phyloP scores from a whole-genome alignment of 1,284 basidiomycete genomes.

The Boletus smithii region DNA sequence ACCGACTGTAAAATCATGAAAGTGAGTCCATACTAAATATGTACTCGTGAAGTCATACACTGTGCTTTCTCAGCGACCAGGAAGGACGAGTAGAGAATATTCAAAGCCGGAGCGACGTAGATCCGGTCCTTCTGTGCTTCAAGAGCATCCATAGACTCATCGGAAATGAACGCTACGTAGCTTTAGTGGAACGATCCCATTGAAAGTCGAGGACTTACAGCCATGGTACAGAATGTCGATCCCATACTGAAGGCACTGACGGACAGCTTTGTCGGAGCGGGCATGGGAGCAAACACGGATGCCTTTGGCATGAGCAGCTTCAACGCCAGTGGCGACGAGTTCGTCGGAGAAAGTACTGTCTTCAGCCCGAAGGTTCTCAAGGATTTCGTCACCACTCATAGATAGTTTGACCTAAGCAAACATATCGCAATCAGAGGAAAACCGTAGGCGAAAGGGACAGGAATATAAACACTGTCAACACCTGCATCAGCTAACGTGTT shows the following conservation, averaged over 20 bases:
- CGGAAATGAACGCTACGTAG: constrained; percentile 32
- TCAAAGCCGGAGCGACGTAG: constrained; percentile 32
- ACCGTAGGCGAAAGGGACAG: neutral
- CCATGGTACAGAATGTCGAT: constrained; percentile 32
- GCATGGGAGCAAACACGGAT: constrained; percentile 36
- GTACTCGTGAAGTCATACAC: constrained; percentile 12
- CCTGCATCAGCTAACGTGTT: constrained; percentile 23
- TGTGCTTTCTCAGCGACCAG: constrained; percentile 25
- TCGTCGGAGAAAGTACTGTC: constrained; percentile 34
- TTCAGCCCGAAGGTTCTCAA: constrained; percentile 35
- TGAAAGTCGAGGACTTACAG: constrained; percentile 15
- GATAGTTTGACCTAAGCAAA: constrained; percentile 25
- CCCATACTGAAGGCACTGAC: constrained; percentile 34
- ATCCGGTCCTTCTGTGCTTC: constrained; percentile 34
- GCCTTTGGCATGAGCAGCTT: constrained; percentile 31
- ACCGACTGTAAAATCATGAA: constrained; percentile 16
- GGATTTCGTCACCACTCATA: constrained; percentile 38
- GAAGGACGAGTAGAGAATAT: constrained; percentile 31
- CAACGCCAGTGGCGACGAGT: constrained; percentile 30
- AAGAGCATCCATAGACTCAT: constrained; percentile 33
- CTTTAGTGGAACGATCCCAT: neutral
- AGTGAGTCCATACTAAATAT: neutral
- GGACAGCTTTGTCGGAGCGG: constrained; percentile 30
- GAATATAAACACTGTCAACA: constrained; percentile 19
- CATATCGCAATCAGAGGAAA: neutral